Evolutionary conservation across 2,329 filamentous ascomycete species (phyloP).

Genomic region (Colletotrichum somersetense): DNA sequence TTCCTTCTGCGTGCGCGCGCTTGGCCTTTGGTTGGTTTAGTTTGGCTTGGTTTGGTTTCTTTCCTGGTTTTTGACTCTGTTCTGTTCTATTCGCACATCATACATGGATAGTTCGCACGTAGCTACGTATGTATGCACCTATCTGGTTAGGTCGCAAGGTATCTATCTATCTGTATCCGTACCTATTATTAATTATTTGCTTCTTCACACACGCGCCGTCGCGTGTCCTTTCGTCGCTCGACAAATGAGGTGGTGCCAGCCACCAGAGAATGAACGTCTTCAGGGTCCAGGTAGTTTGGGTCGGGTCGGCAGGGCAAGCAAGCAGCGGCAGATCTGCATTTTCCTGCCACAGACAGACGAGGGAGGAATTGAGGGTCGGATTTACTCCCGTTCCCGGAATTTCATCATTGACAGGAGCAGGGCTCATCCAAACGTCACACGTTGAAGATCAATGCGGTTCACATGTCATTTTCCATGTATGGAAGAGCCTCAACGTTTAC

Average conservation of each 20-base stretch:
- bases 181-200: not conserved
- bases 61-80: constrained; percentile 12
- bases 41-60: constrained; percentile 24
- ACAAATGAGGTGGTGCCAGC: not conserved
- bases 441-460: constrained; percentile 19
- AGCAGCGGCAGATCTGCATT: constrained; percentile 36
- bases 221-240: not conserved
- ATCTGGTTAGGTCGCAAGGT: no score
- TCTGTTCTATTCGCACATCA: not conserved
- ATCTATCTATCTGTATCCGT: not conserved
- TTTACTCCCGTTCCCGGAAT: constrained; percentile 20
- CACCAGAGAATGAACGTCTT: not conserved
- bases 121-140: not conserved
- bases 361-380: constrained; percentile 16
- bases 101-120: no score
- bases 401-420: constrained; percentile 23
- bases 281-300: constrained; percentile 22
- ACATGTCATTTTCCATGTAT: constrained; percentile 18
- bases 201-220: not conserved
- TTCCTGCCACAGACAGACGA: not conserved
- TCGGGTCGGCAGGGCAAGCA: not conserved
- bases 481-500: not conserved
- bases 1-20: constrained; percentile 22
- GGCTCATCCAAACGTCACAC: constrained; percentile 24
- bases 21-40: constrained; percentile 31